These are phyloP conservation scores for Colletotrichum cordylinicola DNA, from an alignment of 2,329 filamentous ascomycete species.

Conservation along the genomic window DNA sequence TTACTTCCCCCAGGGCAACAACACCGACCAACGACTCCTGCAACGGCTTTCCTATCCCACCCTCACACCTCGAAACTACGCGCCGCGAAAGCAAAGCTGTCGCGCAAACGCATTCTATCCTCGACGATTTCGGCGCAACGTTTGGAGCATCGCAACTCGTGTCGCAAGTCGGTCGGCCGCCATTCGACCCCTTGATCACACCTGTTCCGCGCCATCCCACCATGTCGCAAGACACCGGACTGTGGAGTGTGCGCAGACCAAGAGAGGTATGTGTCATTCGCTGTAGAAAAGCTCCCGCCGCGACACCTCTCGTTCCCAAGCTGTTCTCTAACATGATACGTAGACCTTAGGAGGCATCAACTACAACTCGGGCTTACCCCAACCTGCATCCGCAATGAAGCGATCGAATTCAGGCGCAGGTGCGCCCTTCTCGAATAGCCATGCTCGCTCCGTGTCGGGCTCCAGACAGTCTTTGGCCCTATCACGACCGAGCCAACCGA, in stretches of 20 bases:
- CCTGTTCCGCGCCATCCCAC: slow-evolving; percentile 27
- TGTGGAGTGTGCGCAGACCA: slow-evolving; percentile 91
- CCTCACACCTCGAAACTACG: background rate
- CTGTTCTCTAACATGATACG: slow-evolving; percentile 8
- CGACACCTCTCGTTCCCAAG: background rate
- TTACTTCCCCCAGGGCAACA: slow-evolving; percentile 49
- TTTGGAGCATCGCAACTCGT: background rate
- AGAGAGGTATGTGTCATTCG: slow-evolving; percentile 73
- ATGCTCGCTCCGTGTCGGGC: slow-evolving; percentile 83
- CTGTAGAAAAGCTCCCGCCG: background rate
- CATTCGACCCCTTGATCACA: background rate
- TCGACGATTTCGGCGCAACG: too few relatives aligned
- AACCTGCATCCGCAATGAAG: slow-evolving; percentile 93
- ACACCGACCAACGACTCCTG: background rate
- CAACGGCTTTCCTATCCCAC: background rate
- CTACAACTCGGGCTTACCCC: slow-evolving; percentile 84
- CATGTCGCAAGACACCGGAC: slow-evolving; percentile 87
- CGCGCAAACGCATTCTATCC: background rate
- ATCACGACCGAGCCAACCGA: slow-evolving; percentile 81
- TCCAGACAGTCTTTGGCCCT: slow-evolving; percentile 87
- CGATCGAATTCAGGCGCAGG: slow-evolving; percentile 81
- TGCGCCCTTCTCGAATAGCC: slow-evolving; percentile 68
- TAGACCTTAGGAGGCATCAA: slow-evolving; percentile 88
- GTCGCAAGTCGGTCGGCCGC: background rate
- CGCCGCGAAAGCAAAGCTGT: background rate